Base-by-base conservation (phyloP, 2,329 filamentous ascomycete species). In the Bertia moriformis region DNA sequence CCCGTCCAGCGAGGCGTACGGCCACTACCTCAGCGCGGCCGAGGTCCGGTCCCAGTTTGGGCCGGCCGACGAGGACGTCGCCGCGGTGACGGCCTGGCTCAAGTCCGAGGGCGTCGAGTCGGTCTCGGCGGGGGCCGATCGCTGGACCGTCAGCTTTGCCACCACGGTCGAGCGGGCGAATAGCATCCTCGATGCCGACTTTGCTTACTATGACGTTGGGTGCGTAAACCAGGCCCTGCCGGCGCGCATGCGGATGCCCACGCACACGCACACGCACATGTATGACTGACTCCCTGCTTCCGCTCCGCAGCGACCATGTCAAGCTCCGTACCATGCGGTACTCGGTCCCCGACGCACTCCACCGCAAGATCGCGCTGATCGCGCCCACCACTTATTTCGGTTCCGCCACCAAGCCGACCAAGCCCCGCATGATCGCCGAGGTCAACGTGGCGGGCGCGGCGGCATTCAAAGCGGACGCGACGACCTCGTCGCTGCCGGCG, bases 41-140 rank as follows among this genome's bases (percentile, higher is more conserved):
- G 45, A 46, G 29, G 46, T 43, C 44, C 45, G 46, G 40, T 44
- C 46, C 40, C 35, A 37, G 20, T 38, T 14, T 4, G 33, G 17
- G 13, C 14, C 29, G 38, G 39, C 36, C 18, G 15, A 20, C n/a
- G 39, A 27, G 14, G n/a, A 42, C 37, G n/a, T 27, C 22, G n/a
- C 7, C 22, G 22, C n/a, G 7, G 22, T 27, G 7, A n/a, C 22
- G 7, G 22, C 7, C 22, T 27, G 22, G 22, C 22, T 27, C 7
- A n/a, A 27, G 22, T 10, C 7, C 22, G 7, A n/a, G 7, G 22
- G 22, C 22, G n/a, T 27, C 22, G 7, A 27, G 7, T 7, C 22
- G 22, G 7, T 10, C 22, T 10, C 7, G 7, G 22, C n/a, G 7
- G n/a, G 22, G 22, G 22, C n/a, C 22, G 22, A 27, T n/a, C 7